Evolutionary conservation across 345 rosid species (phyloP), one percentile per base, ranked within the genome.

Genomic region (Eutrema heterophyllum): DNA sequence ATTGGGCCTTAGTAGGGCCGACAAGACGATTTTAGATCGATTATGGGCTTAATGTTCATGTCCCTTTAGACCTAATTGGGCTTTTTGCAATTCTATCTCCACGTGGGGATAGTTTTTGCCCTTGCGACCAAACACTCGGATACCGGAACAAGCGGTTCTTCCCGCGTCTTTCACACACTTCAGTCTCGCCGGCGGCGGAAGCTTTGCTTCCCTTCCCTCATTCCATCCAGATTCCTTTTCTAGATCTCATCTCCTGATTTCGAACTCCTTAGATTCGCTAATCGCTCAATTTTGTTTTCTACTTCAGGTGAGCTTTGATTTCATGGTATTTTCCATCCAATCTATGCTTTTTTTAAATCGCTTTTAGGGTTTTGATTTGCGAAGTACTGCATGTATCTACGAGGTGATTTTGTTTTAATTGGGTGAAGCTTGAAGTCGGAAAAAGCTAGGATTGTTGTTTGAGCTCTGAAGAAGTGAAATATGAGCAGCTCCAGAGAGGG

Each of bases 401-500:
- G 57, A 71, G 52, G 64, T 64, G 44, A 6, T 64, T 70, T 39
- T 49, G 2, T 24, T 12, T 7, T 27, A 57, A 48, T 51, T 64
- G 18, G 51, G 41, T 65, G 46, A 41, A 41, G 2, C 0, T 65
- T 26, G 46, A 38, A 70, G 50, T 40, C 4, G 10, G 61, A 71
- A 71, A 33, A 57, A 65, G 50, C 62, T 60, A 14, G 16, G 35
- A 67, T 66, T 72, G 62, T 6, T 49, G 72, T 40, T 30, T 33
- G 27, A 78, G 73, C 24, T 48, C n/a, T 41, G 36, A 26, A 53
- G 64, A 51, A 65, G 64, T 51, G 64, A 46, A 71, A 40, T 49
- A 89, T 91, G 96, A 85, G 88, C 74, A 83, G 80, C 78, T 84
- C 91, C 21, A 79, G 96, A 63, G 93, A 86, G 78, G 83, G 79